A percentile compares a stretch with the other conserved stretches of the same genome.
phyloP scores from a whole-genome alignment of 345 rosid genomes.

The Populus simonii region DNA sequence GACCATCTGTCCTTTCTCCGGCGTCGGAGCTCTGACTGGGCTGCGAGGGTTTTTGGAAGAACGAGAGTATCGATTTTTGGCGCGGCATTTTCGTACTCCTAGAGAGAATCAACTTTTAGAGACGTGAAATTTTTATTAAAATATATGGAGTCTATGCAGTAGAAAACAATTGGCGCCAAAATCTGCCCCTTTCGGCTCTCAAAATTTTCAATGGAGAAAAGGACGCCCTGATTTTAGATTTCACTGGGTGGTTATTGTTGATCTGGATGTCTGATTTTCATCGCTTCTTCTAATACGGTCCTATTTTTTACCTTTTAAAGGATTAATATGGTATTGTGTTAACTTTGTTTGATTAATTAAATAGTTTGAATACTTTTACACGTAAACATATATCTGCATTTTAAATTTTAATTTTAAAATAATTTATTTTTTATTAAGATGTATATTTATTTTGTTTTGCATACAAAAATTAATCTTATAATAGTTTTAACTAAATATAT shows the following conservation, averaged over 20 bases:
- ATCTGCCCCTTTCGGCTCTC: background rate
- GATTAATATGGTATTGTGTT: no score
- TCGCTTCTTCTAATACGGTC: background rate
- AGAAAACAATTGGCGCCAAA: conserved; percentile 19
- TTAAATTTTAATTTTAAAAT: no score
- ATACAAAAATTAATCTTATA: no score
- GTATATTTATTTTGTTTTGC: no score
- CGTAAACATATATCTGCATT: no score
- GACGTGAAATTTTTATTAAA: background rate
- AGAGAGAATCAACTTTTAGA: background rate
- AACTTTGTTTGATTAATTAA: no score
- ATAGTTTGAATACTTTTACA: no score
- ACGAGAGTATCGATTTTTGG: conserved; percentile 69
- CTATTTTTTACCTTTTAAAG: background rate
- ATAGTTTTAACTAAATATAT: no score
- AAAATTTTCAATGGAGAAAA: background rate
- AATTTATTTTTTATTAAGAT: no score
- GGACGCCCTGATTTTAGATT: background rate
- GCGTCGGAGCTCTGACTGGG: conserved; percentile 29
- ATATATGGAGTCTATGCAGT: background rate
- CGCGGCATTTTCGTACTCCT: conserved; percentile 60
- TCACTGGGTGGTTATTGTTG: background rate
- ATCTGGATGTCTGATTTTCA: background rate
- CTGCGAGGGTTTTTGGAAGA: conserved; percentile 59
- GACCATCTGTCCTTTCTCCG: conserved; percentile 17